phyloP scores from a whole-genome alignment of 1,284 basidiomycete species.

The Cutaneotrichosporon dermatis region DNA sequence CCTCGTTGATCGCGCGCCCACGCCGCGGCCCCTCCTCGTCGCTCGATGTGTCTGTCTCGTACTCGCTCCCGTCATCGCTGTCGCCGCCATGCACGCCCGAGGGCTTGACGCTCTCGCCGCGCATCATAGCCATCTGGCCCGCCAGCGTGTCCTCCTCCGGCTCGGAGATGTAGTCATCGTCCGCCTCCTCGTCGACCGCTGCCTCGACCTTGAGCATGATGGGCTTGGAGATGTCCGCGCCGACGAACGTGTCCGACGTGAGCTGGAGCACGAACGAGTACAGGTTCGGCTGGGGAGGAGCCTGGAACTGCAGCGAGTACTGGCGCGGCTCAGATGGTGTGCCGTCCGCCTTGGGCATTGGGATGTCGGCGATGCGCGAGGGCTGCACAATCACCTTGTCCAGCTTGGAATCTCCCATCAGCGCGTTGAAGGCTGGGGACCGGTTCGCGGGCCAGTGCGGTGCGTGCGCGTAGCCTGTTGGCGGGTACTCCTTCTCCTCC shows the following conservation, averaged over 20 bases:
- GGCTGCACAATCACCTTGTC: constrained; percentile 90
- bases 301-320: constrained; percentile 91
- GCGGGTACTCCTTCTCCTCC: constrained; percentile 57
- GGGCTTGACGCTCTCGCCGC: constrained; percentile 80
- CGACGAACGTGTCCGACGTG: constrained; percentile 81
- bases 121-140: constrained; percentile 97
- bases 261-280: constrained; percentile 88
- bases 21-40: constrained; percentile 51
- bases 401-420: constrained; percentile 85
- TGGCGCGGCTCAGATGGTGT: constrained; percentile 64
- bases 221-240: constrained; percentile 69
- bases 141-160: constrained; percentile 92
- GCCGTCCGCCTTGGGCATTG: constrained; percentile 58
- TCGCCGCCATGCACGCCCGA: constrained; percentile 48
- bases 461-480: constrained; percentile 76
- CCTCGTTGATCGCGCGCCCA: constrained; percentile 46
- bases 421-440: constrained; percentile 83
- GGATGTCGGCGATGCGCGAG: constrained; percentile 74
- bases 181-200: constrained; percentile 57
- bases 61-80: constrained; percentile 52
- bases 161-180: constrained; percentile 83
- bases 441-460: constrained; percentile 85
- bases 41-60: constrained; percentile 48
- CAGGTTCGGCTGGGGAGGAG: constrained; percentile 74
- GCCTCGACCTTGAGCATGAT: constrained; percentile 79